Percentiles rank a stretch among this genome's conserved stretches.
These are phyloP conservation scores for Taphrina flavorubra DNA, from an alignment of 1,139 yeast species.

Conservation along the genomic window DNA sequence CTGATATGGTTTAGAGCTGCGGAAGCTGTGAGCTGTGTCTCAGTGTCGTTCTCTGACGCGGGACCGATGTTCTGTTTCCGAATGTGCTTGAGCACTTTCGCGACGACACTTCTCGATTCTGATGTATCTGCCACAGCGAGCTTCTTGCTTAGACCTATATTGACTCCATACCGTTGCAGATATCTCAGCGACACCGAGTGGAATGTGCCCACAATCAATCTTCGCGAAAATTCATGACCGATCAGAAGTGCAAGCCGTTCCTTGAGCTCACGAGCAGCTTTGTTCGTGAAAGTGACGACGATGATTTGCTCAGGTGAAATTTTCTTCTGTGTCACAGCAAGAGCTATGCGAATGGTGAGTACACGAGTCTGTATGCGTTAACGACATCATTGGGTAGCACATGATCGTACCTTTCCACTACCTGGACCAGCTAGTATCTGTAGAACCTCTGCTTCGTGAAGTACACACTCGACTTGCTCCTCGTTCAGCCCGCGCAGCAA, in stretches of 20 bases:
- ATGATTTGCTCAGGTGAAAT: conserved; percentile 65
- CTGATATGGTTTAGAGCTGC: conserved; percentile 26
- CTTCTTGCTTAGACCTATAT: conserved; percentile 56
- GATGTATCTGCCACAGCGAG: conserved; percentile 71
- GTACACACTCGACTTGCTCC: conserved; percentile 33
- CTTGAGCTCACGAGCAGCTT: conserved; percentile 84
- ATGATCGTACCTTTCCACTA: conserved; percentile 53
- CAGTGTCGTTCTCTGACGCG: neutral
- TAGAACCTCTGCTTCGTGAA: conserved; percentile 50
- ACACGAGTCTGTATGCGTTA: conserved; percentile 68
- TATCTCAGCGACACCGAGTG: conserved; percentile 77
- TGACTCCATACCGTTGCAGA: conserved; percentile 62
- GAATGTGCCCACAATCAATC: conserved; percentile 78
- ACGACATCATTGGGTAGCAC: neutral
- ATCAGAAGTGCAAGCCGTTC: conserved; percentile 61
- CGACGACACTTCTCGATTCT: conserved; percentile 53
- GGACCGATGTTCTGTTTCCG: neutral
- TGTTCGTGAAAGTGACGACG: conserved; percentile 88
- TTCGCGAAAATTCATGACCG: conserved; percentile 53
- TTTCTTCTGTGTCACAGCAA: conserved; percentile 59
- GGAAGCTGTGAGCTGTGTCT: neutral
- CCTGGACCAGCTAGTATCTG: conserved; percentile 95
- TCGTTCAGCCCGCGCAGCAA: conserved; percentile 19
- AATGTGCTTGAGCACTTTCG: conserved; percentile 26
- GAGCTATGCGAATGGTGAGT: conserved; percentile 76